A percentile compares a stretch with the other conserved stretches of the same genome.
Conservation (phyloP, 176 grass and related monocot genomes). For the Miscanthus lutarioriparius region DNA sequence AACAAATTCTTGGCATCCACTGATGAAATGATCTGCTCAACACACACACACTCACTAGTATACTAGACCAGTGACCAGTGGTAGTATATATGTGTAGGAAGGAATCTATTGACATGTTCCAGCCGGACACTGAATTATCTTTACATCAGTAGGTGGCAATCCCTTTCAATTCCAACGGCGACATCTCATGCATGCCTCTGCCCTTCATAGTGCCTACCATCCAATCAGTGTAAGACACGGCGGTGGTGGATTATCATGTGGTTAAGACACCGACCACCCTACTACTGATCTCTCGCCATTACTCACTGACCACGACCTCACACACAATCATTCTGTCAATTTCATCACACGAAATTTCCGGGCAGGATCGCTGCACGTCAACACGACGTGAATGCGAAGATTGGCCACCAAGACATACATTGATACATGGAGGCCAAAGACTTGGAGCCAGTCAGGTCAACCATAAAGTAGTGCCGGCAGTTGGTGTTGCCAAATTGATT, state of each 20-base stretch:
- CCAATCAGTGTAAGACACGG: background rate
- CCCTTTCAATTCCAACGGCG: constrained; percentile 24
- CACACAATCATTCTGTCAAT: constrained; percentile 22
- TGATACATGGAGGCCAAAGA: background rate
- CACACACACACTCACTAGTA: background rate
- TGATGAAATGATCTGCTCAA: background rate
- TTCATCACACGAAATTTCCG: constrained; percentile 24
- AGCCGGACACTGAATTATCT: constrained; percentile 3
- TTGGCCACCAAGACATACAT: constrained; percentile 25
- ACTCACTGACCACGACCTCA: constrained; percentile 9
- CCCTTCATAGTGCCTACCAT: background rate
- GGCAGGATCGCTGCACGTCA: constrained; percentile 16
- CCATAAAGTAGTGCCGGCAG: constrained; percentile 14
- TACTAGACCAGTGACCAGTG: background rate
- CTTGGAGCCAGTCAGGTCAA: constrained; percentile 33
- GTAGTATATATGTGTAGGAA: background rate
- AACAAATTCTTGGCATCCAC: background rate
- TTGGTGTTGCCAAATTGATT: constrained; percentile 26
- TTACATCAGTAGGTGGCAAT: constrained; percentile 25
- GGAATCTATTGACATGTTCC: constrained; percentile 41
- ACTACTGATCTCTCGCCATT: background rate
- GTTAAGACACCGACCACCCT: constrained; percentile 27
- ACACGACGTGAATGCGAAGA: constrained; percentile 11
- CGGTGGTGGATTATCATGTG: constrained; percentile 1
- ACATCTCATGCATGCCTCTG: background rate